Evolutionary conservation across 73 alveolate species (phyloP).

Genomic region (Stentor coeruleus): DNA sequence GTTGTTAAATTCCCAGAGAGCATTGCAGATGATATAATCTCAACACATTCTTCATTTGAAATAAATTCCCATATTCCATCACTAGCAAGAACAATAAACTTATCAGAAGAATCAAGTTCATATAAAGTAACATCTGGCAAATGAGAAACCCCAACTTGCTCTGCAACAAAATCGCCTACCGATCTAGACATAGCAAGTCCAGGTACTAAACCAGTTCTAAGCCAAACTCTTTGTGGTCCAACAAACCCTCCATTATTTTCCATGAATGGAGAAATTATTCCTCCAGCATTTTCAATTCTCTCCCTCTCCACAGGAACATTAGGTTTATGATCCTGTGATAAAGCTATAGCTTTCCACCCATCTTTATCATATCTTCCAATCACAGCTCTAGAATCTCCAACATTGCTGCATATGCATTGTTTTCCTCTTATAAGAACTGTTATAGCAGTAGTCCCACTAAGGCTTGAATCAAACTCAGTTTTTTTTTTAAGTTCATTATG

Average conservation of each 20-base stretch:
- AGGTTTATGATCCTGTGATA: constrained; percentile 81
- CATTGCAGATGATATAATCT: not conserved
- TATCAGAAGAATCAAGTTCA: constrained; percentile 40
- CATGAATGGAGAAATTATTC: constrained; percentile 62
- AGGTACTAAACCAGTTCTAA: constrained; percentile 66
- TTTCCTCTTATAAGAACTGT: constrained; percentile 67
- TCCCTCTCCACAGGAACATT: constrained; percentile 66
- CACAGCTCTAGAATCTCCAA: constrained; percentile 79
- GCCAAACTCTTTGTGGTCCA: constrained; percentile 87
- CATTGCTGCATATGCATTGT: constrained; percentile 65
- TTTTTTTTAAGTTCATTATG: not conserved
- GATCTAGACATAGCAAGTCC: constrained; percentile 98
- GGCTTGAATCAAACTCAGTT: constrained; percentile 32
- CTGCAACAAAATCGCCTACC: constrained; percentile 92
- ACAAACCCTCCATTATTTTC: constrained; percentile 58
- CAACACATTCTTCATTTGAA: constrained; percentile 32
- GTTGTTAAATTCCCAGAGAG: constrained; percentile 26
- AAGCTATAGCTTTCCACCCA: constrained; percentile 20
- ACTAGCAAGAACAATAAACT: constrained; percentile 64
- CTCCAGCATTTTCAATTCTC: constrained; percentile 66
- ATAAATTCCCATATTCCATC: constrained; percentile 83
- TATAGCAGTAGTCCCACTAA: constrained; percentile 60
- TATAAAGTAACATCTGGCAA: constrained; percentile 66
- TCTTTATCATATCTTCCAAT: constrained; percentile 33
- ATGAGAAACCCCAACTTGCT: constrained; percentile 80